A percentile compares a stretch with the other conserved stretches of the same genome.
phyloP scores from a whole-genome alignment of 2,329 filamentous ascomycete genomes.

The Cordyceps tenuipes region DNA sequence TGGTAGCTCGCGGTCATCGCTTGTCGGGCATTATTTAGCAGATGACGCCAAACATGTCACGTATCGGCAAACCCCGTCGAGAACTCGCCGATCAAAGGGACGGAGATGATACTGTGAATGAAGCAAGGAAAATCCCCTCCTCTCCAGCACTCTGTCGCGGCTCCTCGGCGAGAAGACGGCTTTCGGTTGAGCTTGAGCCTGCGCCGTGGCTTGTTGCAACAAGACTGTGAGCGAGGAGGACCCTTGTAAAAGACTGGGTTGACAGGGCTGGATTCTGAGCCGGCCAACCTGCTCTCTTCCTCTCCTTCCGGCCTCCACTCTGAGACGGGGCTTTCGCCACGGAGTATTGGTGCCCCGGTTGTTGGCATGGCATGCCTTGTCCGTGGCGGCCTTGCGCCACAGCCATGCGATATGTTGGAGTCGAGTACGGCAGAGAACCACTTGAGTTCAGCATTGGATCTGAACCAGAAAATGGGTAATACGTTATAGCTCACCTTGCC shows the following conservation, averaged over 20 bases:
- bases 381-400: background rate
- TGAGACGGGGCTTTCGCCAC: background rate
- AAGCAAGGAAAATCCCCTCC: background rate
- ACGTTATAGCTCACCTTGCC: background rate
- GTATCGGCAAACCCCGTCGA: too few relatives aligned
- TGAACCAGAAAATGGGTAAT: background rate
- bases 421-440: background rate
- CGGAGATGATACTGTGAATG: background rate
- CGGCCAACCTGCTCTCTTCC: background rate
- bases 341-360: background rate
- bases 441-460: background rate
- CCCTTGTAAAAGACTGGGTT: background rate
- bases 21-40: background rate
- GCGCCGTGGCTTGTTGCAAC: conserved; percentile 7
- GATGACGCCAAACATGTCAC: background rate
- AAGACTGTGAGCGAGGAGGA: background rate
- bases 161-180: background rate
- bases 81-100: background rate
- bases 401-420: background rate
- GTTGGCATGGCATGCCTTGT: background rate
- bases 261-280: conserved; percentile 8
- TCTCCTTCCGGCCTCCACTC: background rate
- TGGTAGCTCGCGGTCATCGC: background rate
- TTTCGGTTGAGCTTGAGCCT: conserved; percentile 1
- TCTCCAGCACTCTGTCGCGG: too few relatives aligned